These are phyloP conservation scores for Colletotrichum sp. DNA, from an alignment of 2,329 filamentous ascomycete species.

Conservation along the genomic window DNA sequence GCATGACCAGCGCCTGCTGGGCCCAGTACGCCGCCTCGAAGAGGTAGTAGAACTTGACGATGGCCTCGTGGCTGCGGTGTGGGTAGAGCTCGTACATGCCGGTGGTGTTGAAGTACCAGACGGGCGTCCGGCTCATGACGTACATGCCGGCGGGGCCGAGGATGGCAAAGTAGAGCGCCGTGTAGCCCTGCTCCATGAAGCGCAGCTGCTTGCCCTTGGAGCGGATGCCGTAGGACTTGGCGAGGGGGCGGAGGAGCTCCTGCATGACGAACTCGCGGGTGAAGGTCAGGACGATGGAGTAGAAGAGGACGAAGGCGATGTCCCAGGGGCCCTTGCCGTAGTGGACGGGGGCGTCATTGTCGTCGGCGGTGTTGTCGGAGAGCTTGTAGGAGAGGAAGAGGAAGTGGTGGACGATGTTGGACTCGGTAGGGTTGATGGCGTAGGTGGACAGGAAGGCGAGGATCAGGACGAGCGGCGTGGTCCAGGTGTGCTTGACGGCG, in stretches of 20 bases:
- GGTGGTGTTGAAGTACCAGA: conserved; percentile 77
- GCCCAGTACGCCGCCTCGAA: conserved; percentile 78
- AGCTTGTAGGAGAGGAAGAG: conserved; percentile 75
- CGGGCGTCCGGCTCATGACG: conserved; percentile 71
- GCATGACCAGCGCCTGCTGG: conserved; percentile 73
- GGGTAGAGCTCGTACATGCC: conserved; percentile 77
- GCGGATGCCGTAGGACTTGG: conserved; percentile 61
- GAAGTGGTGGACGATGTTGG: conserved; percentile 68
- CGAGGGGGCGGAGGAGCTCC: conserved; percentile 68
- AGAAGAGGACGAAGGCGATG: conserved; percentile 74
- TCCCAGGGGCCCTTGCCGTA: conserved; percentile 76
- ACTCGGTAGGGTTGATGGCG: conserved; percentile 63
- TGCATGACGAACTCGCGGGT: conserved; percentile 80
- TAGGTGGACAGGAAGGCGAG: conserved; percentile 61
- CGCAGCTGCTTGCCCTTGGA: conserved; percentile 68
- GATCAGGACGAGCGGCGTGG: conserved; percentile 61
- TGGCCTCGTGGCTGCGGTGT: conserved; percentile 66
- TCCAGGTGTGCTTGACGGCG: conserved; percentile 30
- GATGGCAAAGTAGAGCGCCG: conserved; percentile 71
- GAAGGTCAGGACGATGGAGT: conserved; percentile 73
- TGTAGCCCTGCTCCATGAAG: conserved; percentile 81
- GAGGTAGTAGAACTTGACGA: conserved; percentile 78
- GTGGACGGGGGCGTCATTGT: conserved; percentile 48
- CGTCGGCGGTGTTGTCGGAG: conserved; percentile 41
- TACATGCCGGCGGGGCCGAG: conserved; percentile 72